Base-by-base conservation (phyloP, 164 flowering plant genomes). In the Nymphaea colorata region DNA sequence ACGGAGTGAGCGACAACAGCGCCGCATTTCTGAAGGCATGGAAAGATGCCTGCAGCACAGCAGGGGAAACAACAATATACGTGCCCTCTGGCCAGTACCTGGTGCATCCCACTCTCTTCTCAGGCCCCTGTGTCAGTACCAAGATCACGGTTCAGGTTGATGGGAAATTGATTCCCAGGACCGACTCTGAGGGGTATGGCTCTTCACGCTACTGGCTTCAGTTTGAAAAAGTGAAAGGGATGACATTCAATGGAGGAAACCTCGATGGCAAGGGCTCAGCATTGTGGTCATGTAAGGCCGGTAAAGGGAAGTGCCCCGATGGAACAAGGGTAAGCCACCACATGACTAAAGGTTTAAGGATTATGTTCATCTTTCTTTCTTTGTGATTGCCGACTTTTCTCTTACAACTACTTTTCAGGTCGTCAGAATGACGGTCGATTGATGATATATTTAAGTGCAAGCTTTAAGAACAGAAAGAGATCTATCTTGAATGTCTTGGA, bases 81-180 rank as follows among this genome's bases (percentile, higher is more conserved):
- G 78, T 78, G 0, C 78, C 81, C 12, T 51, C 47, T 17, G 81
- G 81, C 41, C 44, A 62, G 18, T 78, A 41, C 51, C 68, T 78
- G 68, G 44, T 78, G 53, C 45, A 65, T 15, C 74, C 57, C 45
- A 63, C 55, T 36, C 43, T 53, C 17, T 78, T 78, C 25, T 43
- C 64, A 41, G 81, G 81, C 16, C 78, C 76, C 66, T 78, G 81
- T 18, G 66, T 36, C 53, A 75, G 17, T 61, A 25, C n/a, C 3
- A 64, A 42, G 10, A 70, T 73, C 59, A 42, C 36, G 6, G 42
- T 75, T 41, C 69, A 25, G 16, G 73, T 75, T 2, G 67, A 73
- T 6, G 63, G 16, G 8, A 25, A 25, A 25, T n/a, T 61, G 63
- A n/a, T 61, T 3, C 15, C 63, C 8, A 7, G 15, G 6, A n/a